Evolutionary conservation across 148 eudicot genomes (phyloP), one percentile per base, ranked within the genome.

Genomic region (Silene conica): DNA sequence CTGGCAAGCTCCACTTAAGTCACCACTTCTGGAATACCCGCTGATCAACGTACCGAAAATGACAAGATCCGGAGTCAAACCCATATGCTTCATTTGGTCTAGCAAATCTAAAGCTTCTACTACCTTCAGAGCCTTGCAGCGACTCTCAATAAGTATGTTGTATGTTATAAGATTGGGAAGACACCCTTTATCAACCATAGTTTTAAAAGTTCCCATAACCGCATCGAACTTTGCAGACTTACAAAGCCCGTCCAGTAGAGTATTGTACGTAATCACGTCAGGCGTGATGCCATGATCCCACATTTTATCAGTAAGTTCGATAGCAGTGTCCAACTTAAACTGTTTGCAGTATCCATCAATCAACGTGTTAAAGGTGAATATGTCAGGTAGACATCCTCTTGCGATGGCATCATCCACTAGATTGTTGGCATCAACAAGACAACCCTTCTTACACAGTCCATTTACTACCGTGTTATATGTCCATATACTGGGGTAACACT

Each of bases 301-400:
- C 97, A 95, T 92, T 72, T 82, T 82, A 72, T 85, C 83, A 55
- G 89, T 74, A 73, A 92, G 81, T 66, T 89, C 93, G 73, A 95
- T 82, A 28, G 97, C 99, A 58, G 70, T 77, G 54, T 74, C 89
- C 82, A 95, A 82, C 80, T 87, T 95, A 70, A 81, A 77, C 81
- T 92, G 87, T 78, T 89, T 95, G 82, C 97, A 90, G 75, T 87
- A 95, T 26, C 97, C 99, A 83, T 92, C 92, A 67, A 95, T 90
- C 75, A 95, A 58, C 58, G 94, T 95, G 78, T 95, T 95, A 72
- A 95, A 90, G 75, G 96, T 95, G 80, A 87, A 88, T 78, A 90
- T 86, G 73, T 95, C 96, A 6, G 97, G 99, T 79, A 87, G 67
- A 61, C 92, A 80, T 25, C 99, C 97, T 86, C 83, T 89, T 55